Evolutionary conservation across 108 stramenopile species (phyloP), one percentile per base, ranked within the genome.

Genomic region (Cyclostephanos tholiformis): DNA sequence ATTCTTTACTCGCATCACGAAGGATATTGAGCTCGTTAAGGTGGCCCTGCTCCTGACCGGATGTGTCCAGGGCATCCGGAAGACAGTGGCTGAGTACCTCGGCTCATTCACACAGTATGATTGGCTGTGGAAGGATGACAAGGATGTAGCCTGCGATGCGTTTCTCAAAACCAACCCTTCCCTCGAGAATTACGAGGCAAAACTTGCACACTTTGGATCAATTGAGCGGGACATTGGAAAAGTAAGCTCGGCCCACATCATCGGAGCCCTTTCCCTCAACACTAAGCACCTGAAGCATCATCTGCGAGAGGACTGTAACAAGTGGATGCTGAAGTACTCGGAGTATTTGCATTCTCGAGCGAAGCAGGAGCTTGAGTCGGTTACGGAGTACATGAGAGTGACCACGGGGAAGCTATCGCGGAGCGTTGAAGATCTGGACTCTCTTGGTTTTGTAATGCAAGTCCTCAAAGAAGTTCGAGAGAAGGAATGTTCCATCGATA

Each of bases 91-190:
- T 53, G 91, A 94, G 46, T 96, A 94, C 69, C 85, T 96, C 6
- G 76, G 64, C 5, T 90, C 91, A 20, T 86, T 83, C 70, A 60
- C 58, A 44, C 63, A 81, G 67, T 96, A 93, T 75, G 87, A 94
- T 67, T 95, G 94, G 94, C 79, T 96, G 12, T 95, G 94, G 94
- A 84, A 88, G 69, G 79, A 85, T 20, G 96, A 96, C 81, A 94
- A 93, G 70, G 93, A 94, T 76, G 76, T 58, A 38, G 81, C 86
- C n/a, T 96, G 93, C 75, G 68, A 87, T 23, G 67, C 79, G 60
- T 96, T 96, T 72, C 65, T 85, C 77, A 50, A 50, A n/a, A 87
- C 85, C 5, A 77, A 82, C 32, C 92, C 94, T 12, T 78, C 84
- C 27, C 88, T 95, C 19, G 90, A 93, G 57, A 77, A 80, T 39